Evolutionary conservation across 2,329 filamentous ascomycete species (phyloP), one percentile per base, ranked within the genome.

Genomic region (Aspergillus sergii): DNA sequence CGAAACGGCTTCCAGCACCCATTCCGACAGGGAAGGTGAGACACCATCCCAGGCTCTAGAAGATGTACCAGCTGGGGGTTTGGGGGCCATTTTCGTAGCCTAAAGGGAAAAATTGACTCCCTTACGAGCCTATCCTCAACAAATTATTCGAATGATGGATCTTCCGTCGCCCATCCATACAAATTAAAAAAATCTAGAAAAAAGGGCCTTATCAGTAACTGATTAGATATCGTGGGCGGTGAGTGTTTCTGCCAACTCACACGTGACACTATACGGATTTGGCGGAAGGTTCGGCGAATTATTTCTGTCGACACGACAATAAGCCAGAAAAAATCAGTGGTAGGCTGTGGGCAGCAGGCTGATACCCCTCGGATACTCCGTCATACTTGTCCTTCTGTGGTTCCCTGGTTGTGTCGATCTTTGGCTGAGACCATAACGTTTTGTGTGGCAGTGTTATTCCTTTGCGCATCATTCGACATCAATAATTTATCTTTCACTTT

Each of bases 1-100:
- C 57, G 88, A 84, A 56, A 96, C 89, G 63, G 93, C 93, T 68
- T 96, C 92, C 59, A 95, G 82, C 61, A 95, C 88, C 93, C 94
- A 98, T 87, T 90, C 85, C 64, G 90, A 91, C 36, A 93, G 80
- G 7, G 89, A 81, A 19, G 91, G 90, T 1, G 86, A 90, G 59
- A 93, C 81, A 16, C 86, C 86, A 71, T 90, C 86, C 88, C 91
- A 94, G 32, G 86, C 82, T 68, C 87, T 80, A 48, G 83, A 80
- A 39, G 81, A 76, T 5, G 73, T 69, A 23, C 66, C 65, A 48
- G 75, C 68, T 82, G 73, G 81, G 81, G 77, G 82, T 84, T 77
- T 76, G 2, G 73, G 69, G 41, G 76, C 72, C 73, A 78, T 78
- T 34, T 55, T 23, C n/a, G 19, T 46, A 41, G n/a, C 30, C n/a